These are phyloP conservation scores for Priceomyces fermenticarens DNA, from an alignment of 805 yeast genomes.

Conservation along the genomic window DNA sequence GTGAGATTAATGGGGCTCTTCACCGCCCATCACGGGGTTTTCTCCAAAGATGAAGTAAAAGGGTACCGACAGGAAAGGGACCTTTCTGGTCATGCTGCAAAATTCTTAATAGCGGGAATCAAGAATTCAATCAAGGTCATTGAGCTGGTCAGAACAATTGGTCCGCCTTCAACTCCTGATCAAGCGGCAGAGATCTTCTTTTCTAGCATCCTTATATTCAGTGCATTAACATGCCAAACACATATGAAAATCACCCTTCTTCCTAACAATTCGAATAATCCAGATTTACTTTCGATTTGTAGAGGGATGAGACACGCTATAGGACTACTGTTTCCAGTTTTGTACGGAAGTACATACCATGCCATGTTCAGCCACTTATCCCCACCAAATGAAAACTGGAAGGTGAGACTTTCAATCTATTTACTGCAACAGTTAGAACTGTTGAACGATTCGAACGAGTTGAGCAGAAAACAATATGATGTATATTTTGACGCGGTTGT, in stretches of 20 bases:
- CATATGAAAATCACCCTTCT: neutral
- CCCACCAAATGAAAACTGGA: neutral
- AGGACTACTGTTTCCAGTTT: slow-evolving; percentile 7
- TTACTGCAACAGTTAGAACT: slow-evolving; percentile 1
- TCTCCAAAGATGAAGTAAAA: too few species aligned
- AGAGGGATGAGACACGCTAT: slow-evolving; percentile 12
- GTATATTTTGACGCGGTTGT: slow-evolving; percentile 7
- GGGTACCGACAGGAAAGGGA: neutral
- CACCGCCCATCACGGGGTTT: too few species aligned
- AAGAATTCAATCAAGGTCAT: slow-evolving; percentile 9
- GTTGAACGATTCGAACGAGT: neutral
- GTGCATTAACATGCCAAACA: slow-evolving; percentile 23
- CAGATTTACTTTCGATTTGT: slow-evolving; percentile 21
- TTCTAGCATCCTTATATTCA: slow-evolving; percentile 19
- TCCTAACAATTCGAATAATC: slow-evolving; percentile 9
- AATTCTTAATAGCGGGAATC: slow-evolving; percentile 20
- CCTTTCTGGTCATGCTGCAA: slow-evolving; percentile 11
- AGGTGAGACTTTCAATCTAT: slow-evolving; percentile 5
- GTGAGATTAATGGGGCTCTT: too few species aligned
- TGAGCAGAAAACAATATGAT: neutral
- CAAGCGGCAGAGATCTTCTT: slow-evolving; percentile 15
- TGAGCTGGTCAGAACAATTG: neutral
- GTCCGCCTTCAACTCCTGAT: neutral
- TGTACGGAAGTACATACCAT: slow-evolving; percentile 4
- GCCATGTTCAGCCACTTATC: slow-evolving; percentile 5